These are phyloP conservation scores for Pichia cabralensis DNA, from an alignment of 805 yeast genomes.

Conservation along the genomic window DNA sequence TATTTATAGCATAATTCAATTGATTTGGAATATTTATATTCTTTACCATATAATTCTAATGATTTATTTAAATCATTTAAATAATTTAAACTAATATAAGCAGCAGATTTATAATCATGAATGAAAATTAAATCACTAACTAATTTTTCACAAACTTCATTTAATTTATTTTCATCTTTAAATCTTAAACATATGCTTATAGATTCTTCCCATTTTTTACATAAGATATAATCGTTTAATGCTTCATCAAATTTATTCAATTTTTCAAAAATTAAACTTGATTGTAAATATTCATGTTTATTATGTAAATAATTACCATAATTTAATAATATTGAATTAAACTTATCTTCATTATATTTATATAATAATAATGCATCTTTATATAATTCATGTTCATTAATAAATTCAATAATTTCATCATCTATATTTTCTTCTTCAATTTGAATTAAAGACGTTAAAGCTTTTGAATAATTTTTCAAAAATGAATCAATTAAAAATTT, in stretches of 20 bases:
- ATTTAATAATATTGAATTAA: constrained; percentile 40
- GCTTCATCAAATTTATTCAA: constrained; percentile 51
- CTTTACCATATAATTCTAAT: constrained; percentile 60
- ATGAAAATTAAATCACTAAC: constrained; percentile 52
- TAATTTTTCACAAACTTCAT: constrained; percentile 47
- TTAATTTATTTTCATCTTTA: constrained; percentile 30
- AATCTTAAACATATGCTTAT: constrained; percentile 43
- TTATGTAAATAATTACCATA: constrained; percentile 57
- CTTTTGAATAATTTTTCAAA: constrained; percentile 58
- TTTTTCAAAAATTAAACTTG: constrained; percentile 71
- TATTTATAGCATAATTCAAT: constrained; percentile 49
- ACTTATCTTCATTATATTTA: constrained; percentile 45
- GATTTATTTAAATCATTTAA: constrained; percentile 54
- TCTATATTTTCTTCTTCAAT: constrained; percentile 29
- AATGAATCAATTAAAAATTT: constrained; percentile 72
- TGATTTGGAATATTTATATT: constrained; percentile 67
- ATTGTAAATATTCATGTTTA: constrained; percentile 53
- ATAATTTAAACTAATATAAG: constrained; percentile 57
- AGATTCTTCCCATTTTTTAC: constrained; percentile 82
- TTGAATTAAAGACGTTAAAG: constrained; percentile 53
- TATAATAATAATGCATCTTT: constrained; percentile 56
- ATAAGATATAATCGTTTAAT: constrained; percentile 55
- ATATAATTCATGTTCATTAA: constrained; percentile 60
- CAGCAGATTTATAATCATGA: constrained; percentile 72
- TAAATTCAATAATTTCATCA: constrained; percentile 58